Conservation (phyloP, 345 rosid genomes). For the Bruguiera sexangula region DNA sequence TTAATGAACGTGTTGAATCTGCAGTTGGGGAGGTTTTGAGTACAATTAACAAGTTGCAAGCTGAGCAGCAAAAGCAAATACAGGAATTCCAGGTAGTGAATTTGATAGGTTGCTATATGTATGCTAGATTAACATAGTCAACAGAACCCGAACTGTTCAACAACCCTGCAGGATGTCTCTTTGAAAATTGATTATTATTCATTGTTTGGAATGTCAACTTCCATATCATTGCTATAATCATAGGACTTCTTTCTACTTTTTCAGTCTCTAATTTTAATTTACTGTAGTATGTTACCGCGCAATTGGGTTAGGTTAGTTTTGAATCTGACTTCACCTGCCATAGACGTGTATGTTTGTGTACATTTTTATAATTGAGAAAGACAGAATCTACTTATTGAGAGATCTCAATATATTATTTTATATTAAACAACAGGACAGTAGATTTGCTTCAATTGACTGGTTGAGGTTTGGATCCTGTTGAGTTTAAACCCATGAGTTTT, state of each 20-base stretch:
- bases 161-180: background rate
- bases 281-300: no score
- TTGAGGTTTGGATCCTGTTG: background rate
- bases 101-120: background rate
- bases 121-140: background rate
- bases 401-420: background rate
- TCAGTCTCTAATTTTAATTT: no score
- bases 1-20: constrained; percentile 76
- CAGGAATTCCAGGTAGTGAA: constrained; percentile 72
- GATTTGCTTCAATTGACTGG: background rate
- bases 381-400: background rate
- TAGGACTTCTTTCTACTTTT: background rate
- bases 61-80: constrained; percentile 90
- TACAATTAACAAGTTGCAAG: constrained; percentile 66
- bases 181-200: background rate
- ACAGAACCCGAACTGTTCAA: no score
- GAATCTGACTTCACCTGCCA: background rate
- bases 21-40: constrained; percentile 80
- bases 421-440: background rate
- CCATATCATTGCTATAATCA: background rate
- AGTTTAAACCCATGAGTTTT: no score
- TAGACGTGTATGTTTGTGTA: background rate
- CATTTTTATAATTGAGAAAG: background rate
- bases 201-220: background rate
- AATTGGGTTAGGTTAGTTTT: no score